These are phyloP conservation scores for Neonothopanus nambi DNA, from an alignment of 1,284 basidiomycete species.

Conservation along the genomic window DNA sequence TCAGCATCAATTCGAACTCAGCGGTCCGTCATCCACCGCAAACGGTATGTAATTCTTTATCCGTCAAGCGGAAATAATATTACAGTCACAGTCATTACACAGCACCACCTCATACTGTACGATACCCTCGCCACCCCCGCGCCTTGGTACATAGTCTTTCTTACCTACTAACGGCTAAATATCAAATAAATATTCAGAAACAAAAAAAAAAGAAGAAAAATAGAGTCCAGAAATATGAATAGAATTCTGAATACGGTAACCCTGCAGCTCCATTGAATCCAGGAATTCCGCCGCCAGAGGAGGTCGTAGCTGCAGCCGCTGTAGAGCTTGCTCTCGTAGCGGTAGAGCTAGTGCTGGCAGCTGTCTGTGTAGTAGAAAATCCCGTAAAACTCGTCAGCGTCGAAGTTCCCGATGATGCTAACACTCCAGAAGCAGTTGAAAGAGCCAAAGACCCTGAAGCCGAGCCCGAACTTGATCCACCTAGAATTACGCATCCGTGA, in stretches of 20 bases:
- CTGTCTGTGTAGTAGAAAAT: neutral
- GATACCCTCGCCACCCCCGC: neutral
- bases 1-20: neutral
- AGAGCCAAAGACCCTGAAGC: too few species aligned
- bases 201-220: neutral
- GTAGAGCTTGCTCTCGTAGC: neutral
- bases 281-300: neutral
- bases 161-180: neutral
- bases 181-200: neutral
- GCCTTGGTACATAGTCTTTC: neutral
- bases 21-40: neutral
- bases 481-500: too few species aligned
- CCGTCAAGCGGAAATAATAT: too few species aligned
- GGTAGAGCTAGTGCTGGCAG: neutral
- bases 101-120: too few species aligned
- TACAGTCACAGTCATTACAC: neutral
- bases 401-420: neutral
- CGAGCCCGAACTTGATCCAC: too few species aligned
- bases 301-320: neutral
- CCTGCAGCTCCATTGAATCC: constrained; percentile 4
- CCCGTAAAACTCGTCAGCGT: neutral
- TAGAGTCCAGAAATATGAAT: neutral
- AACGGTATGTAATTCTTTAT: too few species aligned
- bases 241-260: neutral
- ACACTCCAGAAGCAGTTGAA: neutral